These are phyloP conservation scores for Athelia psychrophila DNA, from an alignment of 1,284 basidiomycete species.

Conservation along the genomic window DNA sequence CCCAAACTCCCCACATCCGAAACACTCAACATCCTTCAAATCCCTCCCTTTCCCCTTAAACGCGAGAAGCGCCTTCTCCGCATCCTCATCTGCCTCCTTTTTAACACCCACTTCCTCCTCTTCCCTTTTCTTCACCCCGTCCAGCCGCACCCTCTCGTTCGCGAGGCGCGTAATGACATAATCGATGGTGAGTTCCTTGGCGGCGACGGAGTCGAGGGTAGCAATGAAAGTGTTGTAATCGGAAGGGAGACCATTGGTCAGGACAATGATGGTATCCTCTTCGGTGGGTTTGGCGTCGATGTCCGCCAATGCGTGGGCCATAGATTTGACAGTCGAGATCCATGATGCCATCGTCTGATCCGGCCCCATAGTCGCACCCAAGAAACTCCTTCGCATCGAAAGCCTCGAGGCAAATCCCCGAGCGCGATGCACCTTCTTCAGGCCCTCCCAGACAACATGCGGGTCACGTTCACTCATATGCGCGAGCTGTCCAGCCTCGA, in stretches of 20 bases:
- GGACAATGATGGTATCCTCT: conserved; percentile 27
- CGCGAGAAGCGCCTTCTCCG: too few relatives aligned
- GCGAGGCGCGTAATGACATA: conserved; percentile 24
- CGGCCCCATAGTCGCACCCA: conserved; percentile 19
- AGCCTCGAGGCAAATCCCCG: conserved; percentile 27
- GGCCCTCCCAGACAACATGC: conserved; percentile 24
- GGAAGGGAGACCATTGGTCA: conserved; percentile 27
- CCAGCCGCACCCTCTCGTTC: too few relatives aligned
- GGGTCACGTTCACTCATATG: conserved; percentile 23
- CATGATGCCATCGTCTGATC: conserved; percentile 26
- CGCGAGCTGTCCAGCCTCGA: conserved; percentile 28
- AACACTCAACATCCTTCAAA: too few relatives aligned
- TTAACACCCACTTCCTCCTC: too few relatives aligned
- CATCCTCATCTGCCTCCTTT: too few relatives aligned
- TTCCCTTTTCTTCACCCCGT: too few relatives aligned
- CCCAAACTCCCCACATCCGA: too few relatives aligned
- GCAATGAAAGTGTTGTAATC: conserved; percentile 26
- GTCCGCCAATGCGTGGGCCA: conserved; percentile 20
- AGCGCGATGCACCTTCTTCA: conserved; percentile 26
- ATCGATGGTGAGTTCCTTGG: conserved; percentile 20
- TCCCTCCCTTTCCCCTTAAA: too few relatives aligned
- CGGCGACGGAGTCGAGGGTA: conserved; percentile 21
- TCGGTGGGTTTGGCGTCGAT: conserved; percentile 21
- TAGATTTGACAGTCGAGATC: conserved; percentile 23
- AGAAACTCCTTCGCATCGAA: conserved; percentile 20